Percentiles rank a stretch among this genome's conserved stretches.
These are phyloP conservation scores for Backusella psychrophila DNA, from an alignment of 192 early-diverging fungal species.

Conservation along the genomic window DNA sequence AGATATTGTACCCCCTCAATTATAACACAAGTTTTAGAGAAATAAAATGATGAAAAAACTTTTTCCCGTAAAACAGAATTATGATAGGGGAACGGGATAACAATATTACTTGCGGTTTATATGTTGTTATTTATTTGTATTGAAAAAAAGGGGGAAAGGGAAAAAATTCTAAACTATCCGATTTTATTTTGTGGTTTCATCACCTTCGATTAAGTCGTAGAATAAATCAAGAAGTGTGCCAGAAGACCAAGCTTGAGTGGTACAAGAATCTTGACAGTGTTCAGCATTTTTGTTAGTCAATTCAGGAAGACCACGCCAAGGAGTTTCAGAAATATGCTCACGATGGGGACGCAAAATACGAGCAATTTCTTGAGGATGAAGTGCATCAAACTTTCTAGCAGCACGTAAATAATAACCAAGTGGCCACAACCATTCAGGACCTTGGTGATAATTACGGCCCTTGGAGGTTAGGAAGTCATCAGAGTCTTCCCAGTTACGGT, in stretches of 20 bases:
- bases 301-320: conserved; percentile 94
- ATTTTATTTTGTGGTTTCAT: not conserved
- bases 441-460: conserved; percentile 98
- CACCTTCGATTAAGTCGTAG: conserved; percentile 36
- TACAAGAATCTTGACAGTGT: conserved; percentile 80
- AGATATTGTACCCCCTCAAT: not conserved
- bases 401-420: conserved; percentile 90
- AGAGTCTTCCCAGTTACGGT: conserved; percentile 91
- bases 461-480: conserved; percentile 85
- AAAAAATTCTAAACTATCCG: not conserved
- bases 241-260: conserved; percentile 93
- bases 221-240: conserved; percentile 72
- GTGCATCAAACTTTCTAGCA: conserved; percentile 67
- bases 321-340: conserved; percentile 63
- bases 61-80: not conserved
- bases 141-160: not conserved
- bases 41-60: not conserved
- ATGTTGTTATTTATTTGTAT: not conserved
- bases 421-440: conserved; percentile 94
- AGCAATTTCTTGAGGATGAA: conserved; percentile 49
- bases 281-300: conserved; percentile 88
- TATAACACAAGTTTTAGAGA: not conserved
- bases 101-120: not conserved
- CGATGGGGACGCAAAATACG: conserved; percentile 77
- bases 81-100: not conserved